Evolutionary conservation across 2,329 filamentous ascomycete genomes (phyloP).

Genomic region (Beauveria scarabaeidicola): DNA sequence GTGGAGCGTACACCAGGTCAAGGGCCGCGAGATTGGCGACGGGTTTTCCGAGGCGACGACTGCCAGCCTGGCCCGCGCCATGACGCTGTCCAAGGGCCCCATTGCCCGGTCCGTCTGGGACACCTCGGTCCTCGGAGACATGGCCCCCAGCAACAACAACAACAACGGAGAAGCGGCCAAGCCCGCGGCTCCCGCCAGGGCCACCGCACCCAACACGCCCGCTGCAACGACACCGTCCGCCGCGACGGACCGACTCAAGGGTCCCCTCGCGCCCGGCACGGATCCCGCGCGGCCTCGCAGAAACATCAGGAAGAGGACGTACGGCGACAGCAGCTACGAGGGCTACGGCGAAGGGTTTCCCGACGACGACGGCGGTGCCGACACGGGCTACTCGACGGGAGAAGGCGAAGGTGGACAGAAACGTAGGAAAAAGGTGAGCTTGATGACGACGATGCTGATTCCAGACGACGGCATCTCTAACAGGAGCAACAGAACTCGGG

Average conservation of each 20-base stretch:
- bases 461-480: neutral
- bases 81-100: slow-evolving; percentile 48
- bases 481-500: slow-evolving; percentile 34
- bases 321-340: slow-evolving; percentile 65
- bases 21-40: slow-evolving; percentile 45
- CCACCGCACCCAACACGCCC: slow-evolving; percentile 47
- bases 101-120: slow-evolving; percentile 50
- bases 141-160: slow-evolving; percentile 32
- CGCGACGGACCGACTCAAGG: slow-evolving; percentile 29
- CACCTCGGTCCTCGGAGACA: slow-evolving; percentile 48
- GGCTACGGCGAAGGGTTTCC: slow-evolving; percentile 65
- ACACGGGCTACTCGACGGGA: slow-evolving; percentile 60
- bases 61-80: slow-evolving; percentile 39
- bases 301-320: slow-evolving; percentile 63
- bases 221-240: slow-evolving; percentile 26
- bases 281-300: slow-evolving; percentile 53
- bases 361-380: slow-evolving; percentile 54
- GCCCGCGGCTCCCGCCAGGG: slow-evolving; percentile 33
- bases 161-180: slow-evolving; percentile 29
- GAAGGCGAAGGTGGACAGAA: slow-evolving; percentile 60
- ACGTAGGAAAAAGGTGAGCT: slow-evolving; percentile 55
- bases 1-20: slow-evolving; percentile 47
- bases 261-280: slow-evolving; percentile 28
- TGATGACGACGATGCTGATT: no score
- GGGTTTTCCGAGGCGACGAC: slow-evolving; percentile 40